Evolutionary conservation across 495 filamentous ascomycete genomes (phyloP).

Genomic region (Penicillium daleae): DNA sequence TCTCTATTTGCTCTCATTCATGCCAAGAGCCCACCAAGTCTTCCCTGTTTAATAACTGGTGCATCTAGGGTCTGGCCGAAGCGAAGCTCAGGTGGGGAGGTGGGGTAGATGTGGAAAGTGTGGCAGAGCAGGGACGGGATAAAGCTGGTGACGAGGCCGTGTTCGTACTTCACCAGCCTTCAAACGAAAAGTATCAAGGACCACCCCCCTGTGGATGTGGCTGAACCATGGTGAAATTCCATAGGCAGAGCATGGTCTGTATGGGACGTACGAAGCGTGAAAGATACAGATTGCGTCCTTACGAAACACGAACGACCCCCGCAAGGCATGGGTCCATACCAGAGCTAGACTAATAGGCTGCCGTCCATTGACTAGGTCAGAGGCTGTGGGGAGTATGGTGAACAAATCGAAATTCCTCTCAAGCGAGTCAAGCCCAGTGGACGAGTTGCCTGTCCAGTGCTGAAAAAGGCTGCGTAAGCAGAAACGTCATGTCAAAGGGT

Average conservation of each 20-base stretch:
- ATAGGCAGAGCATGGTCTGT: not conserved
- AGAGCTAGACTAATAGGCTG: not conserved
- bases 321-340: not conserved
- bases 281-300: not conserved
- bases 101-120: not conserved
- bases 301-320: not conserved
- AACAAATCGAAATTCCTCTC: not conserved
- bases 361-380: not conserved
- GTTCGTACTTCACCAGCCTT: slow-evolving; percentile 6
- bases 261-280: not conserved
- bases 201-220: not conserved
- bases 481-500: slow-evolving; percentile 29
- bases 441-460: not conserved
- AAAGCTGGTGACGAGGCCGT: slow-evolving; percentile 8
- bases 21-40: not conserved
- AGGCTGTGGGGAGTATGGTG: not conserved
- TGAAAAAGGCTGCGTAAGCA: slow-evolving; percentile 29
- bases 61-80: slow-evolving; percentile 17
- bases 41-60: not conserved
- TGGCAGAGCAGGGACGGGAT: slow-evolving; percentile 3
- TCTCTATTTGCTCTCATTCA: slow-evolving; percentile 11
- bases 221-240: not conserved
- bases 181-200: not conserved
- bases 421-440: not conserved
- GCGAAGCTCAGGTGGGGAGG: slow-evolving; percentile 1